Evolutionary conservation across 2,329 filamentous ascomycete species (phyloP).

Genomic region (Aureobasidium pullulans): DNA sequence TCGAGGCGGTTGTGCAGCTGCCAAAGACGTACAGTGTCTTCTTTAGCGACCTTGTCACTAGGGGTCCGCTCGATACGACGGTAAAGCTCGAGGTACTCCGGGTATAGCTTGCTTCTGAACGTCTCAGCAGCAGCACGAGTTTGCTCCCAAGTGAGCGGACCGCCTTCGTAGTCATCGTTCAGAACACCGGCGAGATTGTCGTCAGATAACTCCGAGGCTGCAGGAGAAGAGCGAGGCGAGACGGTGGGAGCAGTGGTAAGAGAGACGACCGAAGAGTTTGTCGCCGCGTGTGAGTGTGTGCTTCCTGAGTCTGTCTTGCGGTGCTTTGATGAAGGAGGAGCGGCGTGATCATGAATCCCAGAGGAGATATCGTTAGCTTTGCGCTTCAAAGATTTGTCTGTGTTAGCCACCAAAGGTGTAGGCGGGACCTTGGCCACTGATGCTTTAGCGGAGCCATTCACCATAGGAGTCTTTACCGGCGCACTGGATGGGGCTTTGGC

Average conservation of each 20-base stretch:
- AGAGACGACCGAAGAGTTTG: slow-evolving; percentile 19
- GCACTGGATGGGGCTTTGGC: not conserved
- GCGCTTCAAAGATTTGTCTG: slow-evolving; percentile 35
- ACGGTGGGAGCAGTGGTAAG: slow-evolving; percentile 20
- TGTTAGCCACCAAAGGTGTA: slow-evolving; percentile 26
- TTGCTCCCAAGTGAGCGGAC: slow-evolving; percentile 24
- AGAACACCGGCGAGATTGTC: slow-evolving; percentile 8
- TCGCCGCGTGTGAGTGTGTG: slow-evolving; percentile 23
- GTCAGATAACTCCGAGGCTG: slow-evolving; percentile 9
- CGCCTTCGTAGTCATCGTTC: slow-evolving; percentile 4
- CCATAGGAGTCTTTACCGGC: not conserved
- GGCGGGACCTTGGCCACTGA: slow-evolving; percentile 16
- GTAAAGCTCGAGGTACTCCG: slow-evolving; percentile 50
- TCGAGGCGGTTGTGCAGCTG: slow-evolving; percentile 47
- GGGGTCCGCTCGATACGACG: slow-evolving; percentile 29
- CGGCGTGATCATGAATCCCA: slow-evolving; percentile 19
- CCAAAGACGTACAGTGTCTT: slow-evolving; percentile 47
- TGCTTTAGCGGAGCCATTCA: slow-evolving; percentile 16
- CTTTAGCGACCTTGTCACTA: slow-evolving; percentile 20
- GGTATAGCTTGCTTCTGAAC: slow-evolving; percentile 51
- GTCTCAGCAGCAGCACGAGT: slow-evolving; percentile 36
- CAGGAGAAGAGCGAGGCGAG: slow-evolving; percentile 16
- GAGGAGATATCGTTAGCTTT: slow-evolving; percentile 34
- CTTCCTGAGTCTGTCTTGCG: slow-evolving; percentile 28
- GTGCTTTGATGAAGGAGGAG: slow-evolving; percentile 21